phyloP scores from a whole-genome alignment of 345 rosid species.

The Triadica sebifera region DNA sequence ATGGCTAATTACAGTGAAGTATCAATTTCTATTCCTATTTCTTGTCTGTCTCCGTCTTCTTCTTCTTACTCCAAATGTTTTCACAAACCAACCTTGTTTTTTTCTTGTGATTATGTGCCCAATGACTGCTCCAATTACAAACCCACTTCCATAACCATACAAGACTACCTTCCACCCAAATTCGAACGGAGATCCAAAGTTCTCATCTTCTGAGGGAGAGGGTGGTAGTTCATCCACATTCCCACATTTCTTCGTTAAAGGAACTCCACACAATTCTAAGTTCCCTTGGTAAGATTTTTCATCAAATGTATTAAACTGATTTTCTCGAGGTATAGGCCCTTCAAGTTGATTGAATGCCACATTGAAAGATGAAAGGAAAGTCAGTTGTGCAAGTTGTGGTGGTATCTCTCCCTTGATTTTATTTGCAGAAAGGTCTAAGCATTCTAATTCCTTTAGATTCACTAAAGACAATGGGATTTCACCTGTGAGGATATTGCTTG shows the following conservation, averaged over 20 bases:
- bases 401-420: background rate
- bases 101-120: background rate
- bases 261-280: background rate
- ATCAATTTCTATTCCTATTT: background rate
- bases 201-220: background rate
- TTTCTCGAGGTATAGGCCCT: background rate
- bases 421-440: background rate
- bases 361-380: slow-evolving; percentile 21
- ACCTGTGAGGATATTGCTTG: background rate
- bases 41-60: background rate
- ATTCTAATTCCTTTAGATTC: background rate
- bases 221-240: background rate
- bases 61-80: background rate
- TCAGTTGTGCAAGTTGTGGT: slow-evolving; percentile 9
- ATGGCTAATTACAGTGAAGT: background rate
- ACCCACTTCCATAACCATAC: slow-evolving; percentile 27
- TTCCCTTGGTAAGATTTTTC: background rate
- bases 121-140: slow-evolving; percentile 7
- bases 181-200: background rate
- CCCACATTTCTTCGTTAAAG: slow-evolving; percentile 21
- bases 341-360: slow-evolving; percentile 27
- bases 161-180: slow-evolving; percentile 20
- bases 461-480: background rate
- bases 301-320: background rate
- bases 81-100: slow-evolving; percentile 14